Evolutionary conservation across 2,329 filamentous ascomycete genomes (phyloP), one percentile per base, ranked within the genome.

Genomic region (Fusarium mexicanum): DNA sequence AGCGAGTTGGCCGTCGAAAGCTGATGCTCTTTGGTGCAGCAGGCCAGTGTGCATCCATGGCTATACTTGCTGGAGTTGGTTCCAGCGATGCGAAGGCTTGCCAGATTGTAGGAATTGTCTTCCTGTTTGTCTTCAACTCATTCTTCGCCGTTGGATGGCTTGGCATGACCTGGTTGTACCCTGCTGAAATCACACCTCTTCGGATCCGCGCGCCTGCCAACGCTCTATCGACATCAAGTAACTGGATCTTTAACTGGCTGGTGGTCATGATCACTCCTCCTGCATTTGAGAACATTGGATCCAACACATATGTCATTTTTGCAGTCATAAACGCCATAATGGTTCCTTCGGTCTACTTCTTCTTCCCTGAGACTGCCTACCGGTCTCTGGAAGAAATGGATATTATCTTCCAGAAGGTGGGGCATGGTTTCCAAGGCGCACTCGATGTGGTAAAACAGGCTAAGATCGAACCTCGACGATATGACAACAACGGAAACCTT

Each of bases 21-120:
- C 87, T 94, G 69, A 94, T 95, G 91, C 82, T 94, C 24, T 89
- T 93, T 71, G 92, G 92, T 61, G 90, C 89, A 43, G 79, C 87
- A 4, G 90, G 90, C 67, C 90, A 92, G 79, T 90, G 88, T 3
- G 84, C 82, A 3, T 86, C 89, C 59, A 94, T 94, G 92, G 87
- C 90, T 5, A 86, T 94, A 43, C 84, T 90, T 43, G 85, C 87
- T 0, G 85, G 86, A 40, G 84, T 92, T 64, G 90, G 89, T 71
- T 86, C 66, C 85, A 87, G 65, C 55, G 76, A 81, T 8, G 81
- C 85, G 74, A 85, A 72, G 81, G 84, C 58, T 80, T 90, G 81
- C 46, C 90, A 90, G 50, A 88, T 91, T 44, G 88, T 86, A 2
- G 90, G 89, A 18, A 89, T 92, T 24, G 90, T 90, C 74, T 92